Evolutionary conservation across 345 rosid species (phyloP), one percentile per base, ranked within the genome.

Genomic region (Lagerstroemia speciosa): DNA sequence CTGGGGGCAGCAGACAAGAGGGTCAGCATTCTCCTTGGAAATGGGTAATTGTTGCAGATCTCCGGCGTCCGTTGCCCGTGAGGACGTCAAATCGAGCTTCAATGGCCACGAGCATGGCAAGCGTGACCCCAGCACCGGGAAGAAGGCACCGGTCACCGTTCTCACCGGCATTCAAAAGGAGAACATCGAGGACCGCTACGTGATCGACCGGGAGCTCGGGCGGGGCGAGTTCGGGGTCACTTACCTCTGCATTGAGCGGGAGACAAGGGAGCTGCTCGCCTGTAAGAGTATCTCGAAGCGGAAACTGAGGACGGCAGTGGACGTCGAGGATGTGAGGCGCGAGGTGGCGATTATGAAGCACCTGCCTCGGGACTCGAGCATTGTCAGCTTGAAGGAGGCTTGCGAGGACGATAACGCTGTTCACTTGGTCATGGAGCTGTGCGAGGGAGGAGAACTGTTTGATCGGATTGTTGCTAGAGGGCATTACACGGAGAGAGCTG

Each of bases 21-120:
- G 34, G 34, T 33, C 34, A 33, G 20, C 29, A 61, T 65, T 71
- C 20, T 62, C 24, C 36, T 22, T 69, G 15, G 65, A 38, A 45
- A 93, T 94, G 99, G 99, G 99, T 52, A 94, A 94, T 80, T 94
- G 99, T 76, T 94, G 99, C 81, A 91, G 99, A 94, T 94, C 99
- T 88, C 99, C 99, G 57, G 99, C 98, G 0, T 86, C 99, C 3
- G 98, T 92, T 0, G 99, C 98, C 66, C 80, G 99, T 62, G 98
- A 95, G 63, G 99, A 95, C 65, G 99, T 95, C n/a, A 95, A 95
- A 80, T 84, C 98, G n/a, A 88, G 72, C 85, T 89, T 72, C 76
- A 77, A 90, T 66, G 84, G 88, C n/a, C 80, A 82, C 73, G 95
- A 88, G 81, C 93, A 88, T 76, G 79, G 70, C 61, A 86, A 86